Conservation (phyloP, 1,284 basidiomycete species). For the Ganoderma multipileum region DNA sequence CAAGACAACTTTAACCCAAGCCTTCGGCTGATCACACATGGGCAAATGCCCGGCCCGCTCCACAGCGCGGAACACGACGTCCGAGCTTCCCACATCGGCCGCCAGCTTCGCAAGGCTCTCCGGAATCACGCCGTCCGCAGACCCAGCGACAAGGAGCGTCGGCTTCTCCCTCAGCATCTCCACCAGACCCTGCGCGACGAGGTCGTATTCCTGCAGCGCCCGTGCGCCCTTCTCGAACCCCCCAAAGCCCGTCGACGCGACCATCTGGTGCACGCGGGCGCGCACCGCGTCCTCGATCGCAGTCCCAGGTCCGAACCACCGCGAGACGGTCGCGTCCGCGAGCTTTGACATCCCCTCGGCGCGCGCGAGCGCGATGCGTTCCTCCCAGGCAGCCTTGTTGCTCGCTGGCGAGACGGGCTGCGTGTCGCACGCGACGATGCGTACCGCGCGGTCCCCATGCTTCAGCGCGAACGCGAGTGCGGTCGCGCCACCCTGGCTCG, state of each 20-base stretch:
- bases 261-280: neutral
- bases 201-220: neutral
- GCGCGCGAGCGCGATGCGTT: conserved; percentile 2
- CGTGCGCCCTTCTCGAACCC: conserved; percentile 2
- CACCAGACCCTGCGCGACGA: neutral
- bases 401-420: neutral
- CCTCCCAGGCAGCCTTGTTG: neutral
- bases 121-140: neutral
- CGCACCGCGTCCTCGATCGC: neutral
- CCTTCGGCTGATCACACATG: neutral
- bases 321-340: neutral
- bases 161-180: neutral
- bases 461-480: neutral
- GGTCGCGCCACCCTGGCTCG: neutral
- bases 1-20: neutral
- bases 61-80: neutral
- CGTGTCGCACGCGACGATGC: conserved; percentile 6
- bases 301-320: neutral
- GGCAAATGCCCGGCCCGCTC: neutral
- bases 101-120: neutral
- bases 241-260: neutral
- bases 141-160: neutral
- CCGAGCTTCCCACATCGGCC: neutral
- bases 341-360: neutral
- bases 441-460: neutral